Evolutionary conservation across 495 filamentous ascomycete genomes (phyloP).

Genomic region (Neurospora sp.): DNA sequence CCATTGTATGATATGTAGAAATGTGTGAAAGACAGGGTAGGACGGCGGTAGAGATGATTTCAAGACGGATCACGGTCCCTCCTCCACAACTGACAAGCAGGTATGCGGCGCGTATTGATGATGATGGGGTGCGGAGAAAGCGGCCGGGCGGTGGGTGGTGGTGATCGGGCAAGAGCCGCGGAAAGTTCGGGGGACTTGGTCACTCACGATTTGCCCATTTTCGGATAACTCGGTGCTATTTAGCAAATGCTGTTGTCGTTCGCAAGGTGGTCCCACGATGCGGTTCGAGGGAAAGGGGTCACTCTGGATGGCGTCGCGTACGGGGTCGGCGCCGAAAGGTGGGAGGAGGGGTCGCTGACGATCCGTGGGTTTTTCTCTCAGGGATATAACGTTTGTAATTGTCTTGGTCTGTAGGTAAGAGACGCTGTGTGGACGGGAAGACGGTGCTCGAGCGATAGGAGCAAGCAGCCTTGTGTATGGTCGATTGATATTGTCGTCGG

Average conservation of each 20-base stretch:
- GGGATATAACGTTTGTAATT: not conserved
- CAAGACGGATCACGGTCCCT: not conserved
- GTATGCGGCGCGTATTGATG: not conserved
- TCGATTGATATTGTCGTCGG: not conserved
- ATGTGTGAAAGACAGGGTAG: not conserved
- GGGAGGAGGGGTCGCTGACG: not conserved
- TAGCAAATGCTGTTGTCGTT: not conserved
- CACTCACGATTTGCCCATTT: not conserved
- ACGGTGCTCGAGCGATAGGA: not conserved
- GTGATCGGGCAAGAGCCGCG: not conserved
- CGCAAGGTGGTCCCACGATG: not conserved
- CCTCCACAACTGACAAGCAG: not conserved
- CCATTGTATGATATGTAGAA: not conserved
- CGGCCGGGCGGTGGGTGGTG: not conserved
- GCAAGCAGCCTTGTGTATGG: not conserved
- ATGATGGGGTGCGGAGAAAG: not conserved
- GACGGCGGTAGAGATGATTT: not conserved
- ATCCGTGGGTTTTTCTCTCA: not conserved
- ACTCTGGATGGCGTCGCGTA: not conserved
- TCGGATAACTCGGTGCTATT: not conserved
- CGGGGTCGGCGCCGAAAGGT: not conserved
- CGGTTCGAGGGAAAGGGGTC: not conserved
- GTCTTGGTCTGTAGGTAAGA: not conserved
- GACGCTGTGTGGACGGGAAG: not conserved
- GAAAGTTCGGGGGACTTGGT: not conserved